Percentiles rank a stretch among this genome's conserved stretches.
Conservation (phyloP, 1,284 basidiomycete species). For the Ceratobasidium sp. region DNA sequence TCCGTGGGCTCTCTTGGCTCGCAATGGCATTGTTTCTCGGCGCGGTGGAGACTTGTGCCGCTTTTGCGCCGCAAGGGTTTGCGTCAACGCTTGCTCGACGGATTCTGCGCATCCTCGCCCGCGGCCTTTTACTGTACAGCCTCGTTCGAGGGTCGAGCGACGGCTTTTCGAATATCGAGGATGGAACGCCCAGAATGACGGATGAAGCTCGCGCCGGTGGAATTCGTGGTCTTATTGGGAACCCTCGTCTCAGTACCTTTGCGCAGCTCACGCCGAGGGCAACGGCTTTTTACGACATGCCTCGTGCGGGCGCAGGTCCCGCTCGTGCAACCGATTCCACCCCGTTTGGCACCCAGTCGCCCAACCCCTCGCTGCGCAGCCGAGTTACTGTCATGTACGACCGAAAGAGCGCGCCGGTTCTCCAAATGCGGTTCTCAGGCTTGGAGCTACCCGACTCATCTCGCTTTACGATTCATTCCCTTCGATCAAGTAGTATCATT, state of each 20-base stretch:
- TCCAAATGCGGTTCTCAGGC: conserved; percentile 42
- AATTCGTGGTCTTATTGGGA: conserved; percentile 42
- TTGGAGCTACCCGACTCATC: conserved; percentile 35
- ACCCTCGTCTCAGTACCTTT: conserved; percentile 48
- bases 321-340: not conserved
- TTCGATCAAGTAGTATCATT: not conserved
- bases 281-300: conserved; percentile 41
- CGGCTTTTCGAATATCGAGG: conserved; percentile 36
- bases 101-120: conserved; percentile 67
- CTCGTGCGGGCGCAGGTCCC: not conserved
- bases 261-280: conserved; percentile 46
- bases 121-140: conserved; percentile 70
- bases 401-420: conserved; percentile 28
- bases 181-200: not conserved
- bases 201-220: conserved; percentile 12
- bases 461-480: not conserved
- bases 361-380: not conserved
- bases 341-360: too few relatives aligned
- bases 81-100: conserved; percentile 67
- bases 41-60: conserved; percentile 72
- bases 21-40: conserved; percentile 70
- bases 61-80: conserved; percentile 70
- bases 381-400: conserved; percentile 40
- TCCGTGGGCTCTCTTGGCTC: conserved; percentile 70
- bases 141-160: conserved; percentile 71